A percentile compares a stretch with the other conserved stretches of the same genome.
These are phyloP conservation scores for Hyaloscypha hepaticicola DNA, from an alignment of 495 filamentous ascomycete species.

Conservation along the genomic window DNA sequence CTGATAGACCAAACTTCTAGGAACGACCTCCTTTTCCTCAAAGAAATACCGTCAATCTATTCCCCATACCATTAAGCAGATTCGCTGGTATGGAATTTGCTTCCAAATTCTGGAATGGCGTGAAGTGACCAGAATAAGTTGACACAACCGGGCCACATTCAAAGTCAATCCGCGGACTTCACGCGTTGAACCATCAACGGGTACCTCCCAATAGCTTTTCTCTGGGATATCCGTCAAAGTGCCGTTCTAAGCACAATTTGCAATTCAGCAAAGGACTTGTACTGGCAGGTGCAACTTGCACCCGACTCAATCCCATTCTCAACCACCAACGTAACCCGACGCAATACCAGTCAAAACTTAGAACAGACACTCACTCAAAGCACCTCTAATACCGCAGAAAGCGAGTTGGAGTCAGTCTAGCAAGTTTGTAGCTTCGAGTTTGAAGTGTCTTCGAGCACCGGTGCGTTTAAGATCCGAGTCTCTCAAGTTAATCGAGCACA, in stretches of 20 bases:
- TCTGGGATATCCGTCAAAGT: too few species aligned
- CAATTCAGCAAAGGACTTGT: too few species aligned
- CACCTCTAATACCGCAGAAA: neutral
- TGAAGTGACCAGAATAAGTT: neutral
- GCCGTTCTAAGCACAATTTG: too few species aligned
- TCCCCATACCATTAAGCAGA: neutral
- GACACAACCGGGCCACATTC: neutral
- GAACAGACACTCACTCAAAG: neutral
- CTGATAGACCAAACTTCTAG: neutral
- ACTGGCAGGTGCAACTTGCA: too few species aligned
- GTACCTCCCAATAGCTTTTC: too few species aligned
- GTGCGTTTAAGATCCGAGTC: too few species aligned
- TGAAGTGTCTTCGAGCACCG: neutral
- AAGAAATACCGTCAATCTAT: neutral
- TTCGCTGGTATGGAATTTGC: neutral
- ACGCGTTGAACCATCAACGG: too few species aligned
- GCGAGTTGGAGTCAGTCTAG: neutral
- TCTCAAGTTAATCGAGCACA: too few species aligned
- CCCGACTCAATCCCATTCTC: too few species aligned
- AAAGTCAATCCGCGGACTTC: neutral
- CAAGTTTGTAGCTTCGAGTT: neutral
- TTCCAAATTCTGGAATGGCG: neutral
- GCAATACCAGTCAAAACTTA: too few species aligned
- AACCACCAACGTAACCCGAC: too few species aligned
- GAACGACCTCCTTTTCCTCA: too few species aligned